phyloP scores from a whole-genome alignment of 1,139 yeast species.

The Blastobotrys petasosporus region DNA sequence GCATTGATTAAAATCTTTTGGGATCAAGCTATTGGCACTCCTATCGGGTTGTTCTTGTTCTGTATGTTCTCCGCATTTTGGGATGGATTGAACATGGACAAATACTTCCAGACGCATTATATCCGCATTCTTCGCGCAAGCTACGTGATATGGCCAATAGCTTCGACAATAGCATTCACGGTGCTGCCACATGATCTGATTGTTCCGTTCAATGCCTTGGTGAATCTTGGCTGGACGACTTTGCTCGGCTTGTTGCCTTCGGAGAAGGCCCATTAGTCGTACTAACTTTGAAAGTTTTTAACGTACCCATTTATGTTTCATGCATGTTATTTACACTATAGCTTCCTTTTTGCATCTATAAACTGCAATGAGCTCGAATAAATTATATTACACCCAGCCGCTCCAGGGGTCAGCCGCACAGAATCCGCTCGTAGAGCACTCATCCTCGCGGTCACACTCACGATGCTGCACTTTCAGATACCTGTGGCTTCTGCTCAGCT shows the following conservation, averaged over 20 bases:
- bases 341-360: too few relatives aligned
- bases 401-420: too few relatives aligned
- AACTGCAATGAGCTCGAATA: too few relatives aligned
- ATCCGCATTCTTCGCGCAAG: slow-evolving; percentile 28
- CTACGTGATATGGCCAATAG: slow-evolving; percentile 35
- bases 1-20: slow-evolving; percentile 26
- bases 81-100: slow-evolving; percentile 34
- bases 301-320: background rate
- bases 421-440: too few relatives aligned
- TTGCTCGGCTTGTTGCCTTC: slow-evolving; percentile 28
- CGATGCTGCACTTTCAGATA: too few relatives aligned
- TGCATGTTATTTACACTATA: background rate
- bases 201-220: slow-evolving; percentile 33
- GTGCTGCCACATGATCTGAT: slow-evolving; percentile 29
- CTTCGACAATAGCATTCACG: slow-evolving; percentile 32
- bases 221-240: slow-evolving; percentile 34
- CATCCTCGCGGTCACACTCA: too few relatives aligned
- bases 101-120: slow-evolving; percentile 28
- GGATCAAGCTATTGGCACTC: slow-evolving; percentile 34
- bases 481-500: background rate
- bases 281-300: background rate
- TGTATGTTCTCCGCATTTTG: slow-evolving; percentile 32
- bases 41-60: slow-evolving; percentile 31
- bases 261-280: background rate
- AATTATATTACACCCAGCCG: too few relatives aligned